These are phyloP conservation scores for Coniosporium apollinis DNA, from an alignment of 495 filamentous ascomycete species.

Conservation along the genomic window DNA sequence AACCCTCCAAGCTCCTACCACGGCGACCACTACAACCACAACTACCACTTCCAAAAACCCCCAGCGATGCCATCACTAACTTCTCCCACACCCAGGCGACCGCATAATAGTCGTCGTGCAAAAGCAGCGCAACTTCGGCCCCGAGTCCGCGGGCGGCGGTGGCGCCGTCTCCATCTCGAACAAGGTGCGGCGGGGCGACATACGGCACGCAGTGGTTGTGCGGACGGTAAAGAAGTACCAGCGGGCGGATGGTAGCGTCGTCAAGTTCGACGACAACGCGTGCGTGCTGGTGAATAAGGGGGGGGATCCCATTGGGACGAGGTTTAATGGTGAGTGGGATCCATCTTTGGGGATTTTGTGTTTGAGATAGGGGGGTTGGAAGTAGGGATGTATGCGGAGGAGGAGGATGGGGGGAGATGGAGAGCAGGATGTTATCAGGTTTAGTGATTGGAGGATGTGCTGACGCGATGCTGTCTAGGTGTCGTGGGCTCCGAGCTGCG, in stretches of 20 bases:
- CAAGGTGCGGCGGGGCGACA: slow-evolving; percentile 93
- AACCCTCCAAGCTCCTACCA: not conserved
- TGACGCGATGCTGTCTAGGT: slow-evolving; percentile 25
- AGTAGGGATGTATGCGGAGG: not conserved
- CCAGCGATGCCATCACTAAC: not conserved
- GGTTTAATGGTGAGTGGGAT: slow-evolving; percentile 71
- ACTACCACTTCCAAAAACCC: not conserved
- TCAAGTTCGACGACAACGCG: slow-evolving; percentile 94
- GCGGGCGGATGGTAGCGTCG: slow-evolving; percentile 69
- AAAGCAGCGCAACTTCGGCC: slow-evolving; percentile 68
- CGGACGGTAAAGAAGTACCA: slow-evolving; percentile 76
- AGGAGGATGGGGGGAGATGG: not conserved
- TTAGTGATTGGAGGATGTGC: not conserved
- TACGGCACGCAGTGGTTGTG: slow-evolving; percentile 90
- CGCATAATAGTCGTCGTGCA: slow-evolving; percentile 95
- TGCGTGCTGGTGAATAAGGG: slow-evolving; percentile 96
- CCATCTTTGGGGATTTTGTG: not conserved
- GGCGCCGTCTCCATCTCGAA: slow-evolving; percentile 48
- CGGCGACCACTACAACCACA: no score
- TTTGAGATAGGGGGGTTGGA: no score
- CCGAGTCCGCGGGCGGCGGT: slow-evolving; percentile 41
- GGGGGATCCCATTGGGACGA: slow-evolving; percentile 84
- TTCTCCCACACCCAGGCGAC: slow-evolving; percentile 45
- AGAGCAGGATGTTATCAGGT: not conserved
- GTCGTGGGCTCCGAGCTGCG: slow-evolving; percentile 77